Evolutionary conservation across 305 asterid genomes (phyloP), one percentile per base, ranked within the genome.

Genomic region (Fraxinus velutina): DNA sequence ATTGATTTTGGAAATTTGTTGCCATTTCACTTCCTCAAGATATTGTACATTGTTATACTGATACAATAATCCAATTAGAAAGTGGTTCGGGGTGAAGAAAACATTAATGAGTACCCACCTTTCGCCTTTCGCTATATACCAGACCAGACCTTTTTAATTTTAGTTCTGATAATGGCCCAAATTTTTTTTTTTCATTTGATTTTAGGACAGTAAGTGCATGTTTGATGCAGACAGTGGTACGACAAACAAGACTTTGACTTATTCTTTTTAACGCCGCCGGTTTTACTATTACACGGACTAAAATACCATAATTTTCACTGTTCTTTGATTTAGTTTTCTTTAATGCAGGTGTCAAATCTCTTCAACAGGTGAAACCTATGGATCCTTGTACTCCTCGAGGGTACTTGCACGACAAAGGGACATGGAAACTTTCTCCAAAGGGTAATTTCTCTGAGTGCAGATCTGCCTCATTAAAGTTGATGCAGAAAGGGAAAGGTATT

Each of bases 301-400:
- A 36, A 73, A 52, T 76, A 32, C 15, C 24, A 6, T 44, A 71
- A 33, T 34, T 70, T 75, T 50, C 19, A 2, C 52, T 68, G 80
- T 80, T 64, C 33, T 80, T 39, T 64, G 70, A 57, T 78, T 50
- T 44, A 55, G 34, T 78, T 85, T 80, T 37, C 70, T 50, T 82
- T 81, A 64, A 80, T 91, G 92, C 93, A 92, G 97, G 83, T 87
- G 72, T 84, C 9, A 87, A 86, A 60, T 82, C 91, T 81, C 85
- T 80, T 84, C 89, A 79, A 78, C 89, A 81, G 78, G 90, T 78
- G 83, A 90, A 89, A 83, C 87, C 79, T 77, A 71, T 85, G 77
- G 97, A 96, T 90, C 99, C 99, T 81, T 96, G 99, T 81, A 92
- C 94, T 71, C 99, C 99, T 72, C 86, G 90, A 86, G 99, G 99